A percentile compares a stretch with the other conserved stretches of the same genome.
Conservation (phyloP, 441 rosid genomes). For the Adansonia rubrostipa region DNA sequence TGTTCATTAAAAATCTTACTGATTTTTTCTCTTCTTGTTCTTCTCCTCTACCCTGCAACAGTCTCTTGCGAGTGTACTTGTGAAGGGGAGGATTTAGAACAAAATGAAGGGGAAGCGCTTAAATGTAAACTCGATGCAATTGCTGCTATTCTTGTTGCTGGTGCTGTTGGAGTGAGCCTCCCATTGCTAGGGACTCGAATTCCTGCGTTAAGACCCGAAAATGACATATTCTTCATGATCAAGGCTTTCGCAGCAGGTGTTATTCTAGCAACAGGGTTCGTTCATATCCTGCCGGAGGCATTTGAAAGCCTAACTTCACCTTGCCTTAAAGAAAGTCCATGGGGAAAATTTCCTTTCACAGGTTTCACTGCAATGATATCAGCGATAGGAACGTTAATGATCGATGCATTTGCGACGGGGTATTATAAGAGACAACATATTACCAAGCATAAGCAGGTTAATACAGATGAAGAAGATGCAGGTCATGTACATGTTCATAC, state of each 20-base stretch:
- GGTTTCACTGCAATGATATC: slow-evolving; percentile 59
- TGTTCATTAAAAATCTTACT: slow-evolving; percentile 21
- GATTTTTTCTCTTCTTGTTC: slow-evolving; percentile 12
- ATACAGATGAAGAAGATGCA: slow-evolving; percentile 39
- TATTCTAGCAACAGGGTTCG: slow-evolving; percentile 54
- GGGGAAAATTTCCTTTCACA: slow-evolving; percentile 52
- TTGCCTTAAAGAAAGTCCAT: slow-evolving; percentile 38
- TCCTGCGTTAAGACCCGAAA: slow-evolving; percentile 52
- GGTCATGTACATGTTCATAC: slow-evolving; percentile 58
- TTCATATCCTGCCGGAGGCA: slow-evolving; percentile 57
- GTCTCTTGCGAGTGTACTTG: slow-evolving; percentile 39
- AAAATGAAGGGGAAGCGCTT: slow-evolving; percentile 26
- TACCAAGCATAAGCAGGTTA: slow-evolving; percentile 26
- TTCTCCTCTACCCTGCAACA: slow-evolving; percentile 26
- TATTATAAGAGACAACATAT: slow-evolving; percentile 47
- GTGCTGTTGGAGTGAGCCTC: slow-evolving; percentile 56
- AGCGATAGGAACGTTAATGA: slow-evolving; percentile 50
- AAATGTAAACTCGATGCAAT: slow-evolving; percentile 33
- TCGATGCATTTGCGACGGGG: slow-evolving; percentile 51
- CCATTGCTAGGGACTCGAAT: slow-evolving; percentile 49
- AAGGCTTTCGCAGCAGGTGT: slow-evolving; percentile 63
- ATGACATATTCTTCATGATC: slow-evolving; percentile 58
- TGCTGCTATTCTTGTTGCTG: slow-evolving; percentile 37
- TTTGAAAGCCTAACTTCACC: slow-evolving; percentile 50
- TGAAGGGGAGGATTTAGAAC: neutral